These are phyloP conservation scores for Sequoia sempervirens DNA, from an alignment of 75 land plant genomes.

Conservation along the genomic window DNA sequence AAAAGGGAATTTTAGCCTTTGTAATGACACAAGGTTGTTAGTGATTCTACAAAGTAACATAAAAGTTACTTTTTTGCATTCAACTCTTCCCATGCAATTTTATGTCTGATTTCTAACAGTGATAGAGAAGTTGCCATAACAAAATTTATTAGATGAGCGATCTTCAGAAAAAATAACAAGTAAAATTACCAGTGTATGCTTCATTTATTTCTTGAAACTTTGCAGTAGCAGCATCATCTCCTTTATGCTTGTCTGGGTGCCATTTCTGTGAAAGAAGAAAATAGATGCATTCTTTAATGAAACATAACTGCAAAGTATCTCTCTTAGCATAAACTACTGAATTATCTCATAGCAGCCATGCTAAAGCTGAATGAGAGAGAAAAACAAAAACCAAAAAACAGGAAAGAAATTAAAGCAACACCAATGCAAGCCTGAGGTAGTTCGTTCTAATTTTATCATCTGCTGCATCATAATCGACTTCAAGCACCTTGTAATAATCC, in stretches of 20 bases:
- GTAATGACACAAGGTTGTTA: neutral
- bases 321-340: neutral
- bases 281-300: neutral
- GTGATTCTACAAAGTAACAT: neutral
- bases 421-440: constrained; percentile 79
- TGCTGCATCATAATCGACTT: constrained; percentile 83
- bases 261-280: constrained; percentile 60
- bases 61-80: neutral
- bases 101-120: neutral
- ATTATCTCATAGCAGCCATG: neutral
- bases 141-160: neutral
- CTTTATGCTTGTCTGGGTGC: constrained; percentile 91
- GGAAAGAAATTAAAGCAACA: constrained; percentile 2
- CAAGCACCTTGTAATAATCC: constrained; percentile 82
- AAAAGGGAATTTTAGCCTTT: neutral
- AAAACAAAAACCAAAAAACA: neutral
- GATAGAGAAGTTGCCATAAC: neutral
- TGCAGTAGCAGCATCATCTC: constrained; percentile 47
- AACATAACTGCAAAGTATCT: neutral
- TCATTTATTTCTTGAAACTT: constrained; percentile 93
- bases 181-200: constrained; percentile 63
- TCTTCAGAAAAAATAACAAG: neutral
- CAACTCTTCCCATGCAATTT: neutral
- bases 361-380: neutral
- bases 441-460: constrained; percentile 62